Conservation (phyloP, 306 rosid genomes). For the Trifolium repens region DNA sequence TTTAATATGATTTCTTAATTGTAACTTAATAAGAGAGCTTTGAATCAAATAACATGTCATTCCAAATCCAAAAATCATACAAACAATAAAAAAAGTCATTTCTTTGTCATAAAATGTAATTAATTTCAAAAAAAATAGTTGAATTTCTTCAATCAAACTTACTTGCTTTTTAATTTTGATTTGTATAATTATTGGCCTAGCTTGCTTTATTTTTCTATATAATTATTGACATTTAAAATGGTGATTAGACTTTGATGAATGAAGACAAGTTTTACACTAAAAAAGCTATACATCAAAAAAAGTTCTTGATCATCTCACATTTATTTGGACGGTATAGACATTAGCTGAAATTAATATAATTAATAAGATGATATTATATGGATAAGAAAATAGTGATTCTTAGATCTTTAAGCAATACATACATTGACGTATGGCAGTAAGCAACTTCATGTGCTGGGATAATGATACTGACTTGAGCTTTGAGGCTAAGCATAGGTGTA, state of each 20-base stretch:
- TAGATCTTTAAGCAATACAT: slow-evolving; percentile 8
- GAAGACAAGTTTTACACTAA: not conserved
- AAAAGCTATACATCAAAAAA: not conserved
- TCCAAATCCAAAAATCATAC: not conserved
- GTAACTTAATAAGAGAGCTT: not conserved
- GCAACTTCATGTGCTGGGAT: slow-evolving; percentile 14
- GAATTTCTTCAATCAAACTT: not conserved
- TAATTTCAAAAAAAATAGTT: not conserved
- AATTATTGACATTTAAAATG: not conserved
- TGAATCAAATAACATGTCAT: not conserved
- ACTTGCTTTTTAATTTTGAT: not conserved
- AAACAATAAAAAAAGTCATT: not conserved
- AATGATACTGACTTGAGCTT: slow-evolving; percentile 14
- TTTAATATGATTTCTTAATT: not conserved
- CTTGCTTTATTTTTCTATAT: not conserved
- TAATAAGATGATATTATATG: not conserved
- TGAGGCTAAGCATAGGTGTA: slow-evolving; percentile 13
- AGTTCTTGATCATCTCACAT: not conserved
- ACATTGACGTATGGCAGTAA: not conserved
- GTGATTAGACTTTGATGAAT: not conserved
- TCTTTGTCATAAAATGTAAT: not conserved
- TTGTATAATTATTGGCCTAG: not conserved
- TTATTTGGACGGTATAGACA: not conserved
- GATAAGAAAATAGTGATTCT: slow-evolving; percentile 7
- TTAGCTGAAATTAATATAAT: not conserved